Evolutionary conservation across 805 yeast genomes (phyloP).

Genomic region (Lipomyces starkeyi): DNA sequence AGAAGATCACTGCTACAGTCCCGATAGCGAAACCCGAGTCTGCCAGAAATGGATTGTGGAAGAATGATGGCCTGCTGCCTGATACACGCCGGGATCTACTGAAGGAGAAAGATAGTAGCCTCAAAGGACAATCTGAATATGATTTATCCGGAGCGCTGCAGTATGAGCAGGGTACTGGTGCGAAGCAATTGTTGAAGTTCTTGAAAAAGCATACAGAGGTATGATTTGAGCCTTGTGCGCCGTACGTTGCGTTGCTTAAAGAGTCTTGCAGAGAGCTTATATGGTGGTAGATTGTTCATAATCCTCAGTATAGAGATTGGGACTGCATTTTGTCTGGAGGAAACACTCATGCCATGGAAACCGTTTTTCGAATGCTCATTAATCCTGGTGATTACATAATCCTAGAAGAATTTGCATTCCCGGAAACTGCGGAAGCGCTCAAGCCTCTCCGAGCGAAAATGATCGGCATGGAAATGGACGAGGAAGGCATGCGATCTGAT

Average conservation of each 20-base stretch:
- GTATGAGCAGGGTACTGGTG: constrained; percentile 87
- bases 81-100: constrained; percentile 17
- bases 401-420: constrained; percentile 81
- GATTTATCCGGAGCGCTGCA: constrained; percentile 85
- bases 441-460: constrained; percentile 70
- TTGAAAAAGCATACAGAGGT: constrained; percentile 67
- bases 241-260: background rate
- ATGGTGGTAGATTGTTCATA: constrained; percentile 13
- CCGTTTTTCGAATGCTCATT: constrained; percentile 78
- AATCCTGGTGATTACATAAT: constrained; percentile 82
- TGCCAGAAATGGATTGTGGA: constrained; percentile 70
- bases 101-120: constrained; percentile 37
- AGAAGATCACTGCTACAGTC: constrained; percentile 64
- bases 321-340: constrained; percentile 73
- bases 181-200: constrained; percentile 67
- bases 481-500: constrained; percentile 76
- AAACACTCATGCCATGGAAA: constrained; percentile 87
- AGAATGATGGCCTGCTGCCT: constrained; percentile 65
- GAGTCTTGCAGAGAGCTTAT: background rate
- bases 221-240: background rate
- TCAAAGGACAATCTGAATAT: constrained; percentile 54
- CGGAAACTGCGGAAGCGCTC: constrained; percentile 84
- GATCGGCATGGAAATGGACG: constrained; percentile 79
- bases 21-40: constrained; percentile 25
- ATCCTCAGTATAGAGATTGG: constrained; percentile 71